Evolutionary conservation across 805 yeast genomes (phyloP).

Genomic region (Lipomyces oligophaga): DNA sequence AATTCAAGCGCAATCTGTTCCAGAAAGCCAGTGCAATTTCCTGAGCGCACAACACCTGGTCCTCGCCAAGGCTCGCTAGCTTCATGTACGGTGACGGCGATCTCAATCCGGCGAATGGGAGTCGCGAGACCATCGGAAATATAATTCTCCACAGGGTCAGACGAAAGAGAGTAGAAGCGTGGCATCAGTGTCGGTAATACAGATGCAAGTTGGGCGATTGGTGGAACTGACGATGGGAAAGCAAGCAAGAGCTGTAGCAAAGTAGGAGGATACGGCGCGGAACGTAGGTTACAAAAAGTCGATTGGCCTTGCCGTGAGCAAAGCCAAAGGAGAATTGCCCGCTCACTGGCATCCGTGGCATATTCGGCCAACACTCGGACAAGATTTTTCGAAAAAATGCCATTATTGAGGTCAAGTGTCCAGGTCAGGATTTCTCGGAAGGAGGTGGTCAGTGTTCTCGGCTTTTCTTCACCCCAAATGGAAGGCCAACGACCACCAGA

Average conservation of each 20-base stretch:
- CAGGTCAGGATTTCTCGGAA: conserved; percentile 30
- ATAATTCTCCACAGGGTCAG: conserved; percentile 41
- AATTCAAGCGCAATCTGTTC: conserved; percentile 22
- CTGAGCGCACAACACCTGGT: conserved; percentile 16
- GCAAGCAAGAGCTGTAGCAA: conserved; percentile 70
- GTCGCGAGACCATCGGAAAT: conserved; percentile 32
- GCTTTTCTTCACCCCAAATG: conserved; percentile 32
- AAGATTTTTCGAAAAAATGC: conserved; percentile 27
- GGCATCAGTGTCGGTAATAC: conserved; percentile 71
- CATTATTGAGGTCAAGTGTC: conserved; percentile 31
- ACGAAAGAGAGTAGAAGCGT: conserved; percentile 71
- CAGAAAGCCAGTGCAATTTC: conserved; percentile 31
- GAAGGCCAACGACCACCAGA: conserved; percentile 34
- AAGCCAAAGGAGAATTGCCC: conserved; percentile 27
- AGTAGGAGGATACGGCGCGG: conserved; percentile 35
- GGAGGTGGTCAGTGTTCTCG: conserved; percentile 23
- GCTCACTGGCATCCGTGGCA: conserved; percentile 22
- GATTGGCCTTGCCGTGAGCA: conserved; percentile 30
- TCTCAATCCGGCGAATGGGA: conserved; percentile 23
- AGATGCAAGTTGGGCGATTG: conserved; percentile 61
- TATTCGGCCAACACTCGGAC: conserved; percentile 30
- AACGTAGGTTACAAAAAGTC: conserved; percentile 28
- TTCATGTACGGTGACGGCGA: conserved; percentile 33
- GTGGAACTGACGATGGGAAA: conserved; percentile 62
- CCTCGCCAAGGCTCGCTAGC: conserved; percentile 28